Conservation (phyloP, 495 filamentous ascomycete species). For the Penicillium maclennaniae region DNA sequence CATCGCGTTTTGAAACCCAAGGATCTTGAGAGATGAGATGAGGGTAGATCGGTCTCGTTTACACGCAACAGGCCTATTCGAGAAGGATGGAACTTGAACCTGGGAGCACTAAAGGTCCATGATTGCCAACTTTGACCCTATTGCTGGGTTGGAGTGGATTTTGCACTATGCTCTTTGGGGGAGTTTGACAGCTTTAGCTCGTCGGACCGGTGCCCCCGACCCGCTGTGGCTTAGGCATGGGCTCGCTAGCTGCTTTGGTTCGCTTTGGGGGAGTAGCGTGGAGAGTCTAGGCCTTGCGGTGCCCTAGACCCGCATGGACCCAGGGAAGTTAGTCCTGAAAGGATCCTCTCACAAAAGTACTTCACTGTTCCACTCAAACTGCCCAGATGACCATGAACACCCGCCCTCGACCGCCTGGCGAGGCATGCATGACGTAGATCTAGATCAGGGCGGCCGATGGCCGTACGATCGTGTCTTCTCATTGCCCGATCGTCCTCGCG, state of each 20-base stretch:
- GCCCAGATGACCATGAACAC: conserved; percentile 11
- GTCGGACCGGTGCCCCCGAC: conserved; percentile 25
- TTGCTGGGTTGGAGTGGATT: conserved; percentile 6
- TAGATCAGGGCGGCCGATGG: conserved; percentile 12
- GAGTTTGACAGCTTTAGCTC: conserved; percentile 27
- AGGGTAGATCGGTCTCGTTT: conserved; percentile 1
- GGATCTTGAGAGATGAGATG: background rate
- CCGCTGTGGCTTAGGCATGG: conserved; percentile 3
- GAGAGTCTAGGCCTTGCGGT: background rate
- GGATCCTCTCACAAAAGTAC: background rate
- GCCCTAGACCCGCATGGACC: background rate
- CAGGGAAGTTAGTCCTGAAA: background rate
- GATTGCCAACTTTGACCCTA: conserved; percentile 24
- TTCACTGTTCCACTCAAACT: background rate
- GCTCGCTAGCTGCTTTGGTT: background rate
- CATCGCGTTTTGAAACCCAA: conserved; percentile 14
- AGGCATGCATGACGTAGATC: conserved; percentile 12
- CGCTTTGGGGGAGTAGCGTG: background rate
- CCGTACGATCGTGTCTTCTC: conserved; percentile 15
- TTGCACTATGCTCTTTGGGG: conserved; percentile 2
- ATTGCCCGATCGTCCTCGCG: conserved; percentile 24
- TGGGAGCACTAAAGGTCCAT: conserved; percentile 1
- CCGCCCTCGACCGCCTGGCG: background rate
- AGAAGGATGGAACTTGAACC: background rate
- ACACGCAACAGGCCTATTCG: conserved; percentile 3